Base-by-base conservation (phyloP, 768 basidiomycete species). In the Hericium erinaceus region DNA sequence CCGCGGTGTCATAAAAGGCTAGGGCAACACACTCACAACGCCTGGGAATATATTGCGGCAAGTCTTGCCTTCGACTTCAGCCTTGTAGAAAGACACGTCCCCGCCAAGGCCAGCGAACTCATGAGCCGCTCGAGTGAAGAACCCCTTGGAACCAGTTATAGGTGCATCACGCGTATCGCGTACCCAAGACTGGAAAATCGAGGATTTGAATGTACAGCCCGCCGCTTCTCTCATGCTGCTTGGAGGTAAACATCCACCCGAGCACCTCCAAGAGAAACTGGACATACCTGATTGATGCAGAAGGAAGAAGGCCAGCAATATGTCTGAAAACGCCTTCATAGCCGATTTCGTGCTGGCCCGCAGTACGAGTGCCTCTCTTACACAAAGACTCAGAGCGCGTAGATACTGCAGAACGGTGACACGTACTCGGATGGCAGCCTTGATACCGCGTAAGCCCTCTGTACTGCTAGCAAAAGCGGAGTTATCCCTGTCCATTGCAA, bases 261-360 rank as follows among this genome's bases (percentile, higher is more conserved):
- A 0, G 15, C 24, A 41, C 20, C 51, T 33, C 39, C 53, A 15
- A 51, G 1, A 24, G 24, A 9, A 41, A 8, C 18, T n/a, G 10
- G 40, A 64, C 74, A 58, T 60, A 91, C 93, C 87, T 89, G 44
- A 95, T 75, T 2, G 91, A 93, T 24, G 94, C 95, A 2, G 80
- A 77, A 2, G 90, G 82, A 8, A 78, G 73, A 28, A 98, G 76
- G 46, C 78, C 76, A 6, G 84, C 79, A 20, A 98, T 78, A 57
- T 91, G 85, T 49, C 97, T 76, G 55, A 89, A 70, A 2, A 88
- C 83, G 16, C 82, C 84, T 67, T 98, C 92, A 64, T 95, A 98
- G 6, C 85, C 82, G 11, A 94, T 61, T 66, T 97, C 92, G 65
- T 97, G 91, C 58, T 76, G 66, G 4, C 84, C 83, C 24, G 49